Evolutionary conservation across 208 protist genomes (phyloP).

Genomic region (Herpetomonas tarakana): DNA sequence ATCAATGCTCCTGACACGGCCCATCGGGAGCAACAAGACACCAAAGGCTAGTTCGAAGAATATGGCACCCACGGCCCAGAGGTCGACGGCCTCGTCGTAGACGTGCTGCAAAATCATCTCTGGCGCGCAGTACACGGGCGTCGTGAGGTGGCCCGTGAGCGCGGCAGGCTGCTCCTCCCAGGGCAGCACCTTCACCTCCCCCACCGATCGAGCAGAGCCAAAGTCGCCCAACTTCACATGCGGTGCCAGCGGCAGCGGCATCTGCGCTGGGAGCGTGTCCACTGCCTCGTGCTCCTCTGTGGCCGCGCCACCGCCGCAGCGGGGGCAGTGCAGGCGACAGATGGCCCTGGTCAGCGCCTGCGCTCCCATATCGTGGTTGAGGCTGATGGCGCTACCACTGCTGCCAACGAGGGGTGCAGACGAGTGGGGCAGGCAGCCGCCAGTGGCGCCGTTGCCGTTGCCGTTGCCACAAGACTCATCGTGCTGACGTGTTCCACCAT

Average conservation of each 20-base stretch:
- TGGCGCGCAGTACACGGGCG: conserved; percentile 94
- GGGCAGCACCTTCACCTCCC: conserved; percentile 92
- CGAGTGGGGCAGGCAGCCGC: too few species aligned
- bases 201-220: conserved; percentile 72
- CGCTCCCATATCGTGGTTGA: conserved; percentile 21
- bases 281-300: background rate
- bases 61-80: conserved; percentile 91
- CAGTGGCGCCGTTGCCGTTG: too few species aligned
- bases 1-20: conserved; percentile 73
- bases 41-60: conserved; percentile 85
- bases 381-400: conserved; percentile 3
- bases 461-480: too few species aligned
- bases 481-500: too few species aligned
- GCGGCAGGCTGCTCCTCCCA: conserved; percentile 88
- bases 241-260: conserved; percentile 11
- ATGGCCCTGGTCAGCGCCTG: conserved; percentile 13
- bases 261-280: background rate
- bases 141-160: conserved; percentile 68
- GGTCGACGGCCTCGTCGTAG: conserved; percentile 77
- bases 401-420: conserved; percentile 2
- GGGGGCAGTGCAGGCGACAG: conserved; percentile 15
- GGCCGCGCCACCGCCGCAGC: conserved; percentile 6
- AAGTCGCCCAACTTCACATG: conserved; percentile 83
- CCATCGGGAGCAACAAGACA: conserved; percentile 94
- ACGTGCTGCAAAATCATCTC: conserved; percentile 79